Percentiles rank a stretch among this genome's conserved stretches.
These are phyloP conservation scores for Cephalotrichum gorgonifer DNA, from an alignment of 2,329 filamentous ascomycete genomes.

Conservation along the genomic window DNA sequence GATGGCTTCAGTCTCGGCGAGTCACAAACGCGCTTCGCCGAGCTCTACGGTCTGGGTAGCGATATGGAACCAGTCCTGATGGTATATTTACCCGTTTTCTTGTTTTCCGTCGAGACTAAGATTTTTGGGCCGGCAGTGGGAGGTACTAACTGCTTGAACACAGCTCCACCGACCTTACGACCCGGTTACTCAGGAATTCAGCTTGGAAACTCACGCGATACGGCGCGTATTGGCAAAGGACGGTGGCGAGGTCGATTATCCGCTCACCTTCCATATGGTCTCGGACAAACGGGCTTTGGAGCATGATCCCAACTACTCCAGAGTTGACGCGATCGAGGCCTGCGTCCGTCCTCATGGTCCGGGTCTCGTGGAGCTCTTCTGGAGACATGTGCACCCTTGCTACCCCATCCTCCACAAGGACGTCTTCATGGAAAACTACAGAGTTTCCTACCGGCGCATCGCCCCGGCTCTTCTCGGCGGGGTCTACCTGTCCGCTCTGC, in stretches of 20 bases:
- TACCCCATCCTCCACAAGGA: constrained; percentile 43
- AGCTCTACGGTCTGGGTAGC: constrained; percentile 21
- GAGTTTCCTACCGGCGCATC: constrained; percentile 37
- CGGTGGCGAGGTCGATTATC: constrained; percentile 13
- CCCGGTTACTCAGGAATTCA: constrained; percentile 16
- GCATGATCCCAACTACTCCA: constrained; percentile 11
- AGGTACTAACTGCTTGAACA: neutral
- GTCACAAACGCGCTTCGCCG: constrained; percentile 15
- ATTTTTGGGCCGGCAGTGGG: no score
- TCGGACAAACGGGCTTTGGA: constrained; percentile 19
- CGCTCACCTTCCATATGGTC: constrained; percentile 21
- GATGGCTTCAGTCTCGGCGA: constrained; percentile 14
- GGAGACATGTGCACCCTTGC: constrained; percentile 40
- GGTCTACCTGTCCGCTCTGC: constrained; percentile 36
- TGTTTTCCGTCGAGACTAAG: neutral
- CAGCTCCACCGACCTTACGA: constrained; percentile 36
- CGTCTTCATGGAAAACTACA: constrained; percentile 41
- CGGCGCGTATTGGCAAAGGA: constrained; percentile 43
- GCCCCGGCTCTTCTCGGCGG: constrained; percentile 38
- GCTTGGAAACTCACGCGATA: constrained; percentile 53
- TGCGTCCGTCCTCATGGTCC: constrained; percentile 46
- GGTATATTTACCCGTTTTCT: constrained; percentile 31
- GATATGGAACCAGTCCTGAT: constrained; percentile 23
- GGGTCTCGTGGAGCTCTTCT: constrained; percentile 48
- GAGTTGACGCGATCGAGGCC: constrained; percentile 35